Evolutionary conservation across 2,329 filamentous ascomycete genomes (phyloP).

Genomic region (Microsporum canis): DNA sequence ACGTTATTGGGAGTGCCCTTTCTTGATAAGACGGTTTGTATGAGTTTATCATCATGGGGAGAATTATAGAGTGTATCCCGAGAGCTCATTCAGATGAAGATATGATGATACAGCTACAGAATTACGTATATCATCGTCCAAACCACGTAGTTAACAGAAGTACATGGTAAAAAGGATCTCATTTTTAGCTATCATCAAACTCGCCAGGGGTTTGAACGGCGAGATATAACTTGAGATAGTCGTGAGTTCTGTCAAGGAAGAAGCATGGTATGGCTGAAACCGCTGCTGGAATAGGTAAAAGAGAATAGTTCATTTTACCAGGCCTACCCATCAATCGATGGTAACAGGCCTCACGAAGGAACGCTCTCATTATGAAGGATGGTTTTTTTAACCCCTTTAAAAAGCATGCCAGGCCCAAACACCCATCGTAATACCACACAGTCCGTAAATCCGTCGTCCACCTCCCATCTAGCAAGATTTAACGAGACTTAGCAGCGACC

Average conservation of each 20-base stretch:
- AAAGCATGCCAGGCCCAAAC: conserved; percentile 5
- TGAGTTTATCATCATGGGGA: neutral
- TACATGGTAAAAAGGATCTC: conserved; percentile 4
- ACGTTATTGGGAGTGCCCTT: neutral
- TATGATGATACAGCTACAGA: neutral
- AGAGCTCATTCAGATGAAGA: neutral
- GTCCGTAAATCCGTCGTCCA: neutral
- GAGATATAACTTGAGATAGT: neutral
- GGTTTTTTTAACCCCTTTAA: conserved; percentile 2
- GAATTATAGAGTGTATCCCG: neutral
- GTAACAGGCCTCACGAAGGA: neutral
- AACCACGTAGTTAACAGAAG: neutral
- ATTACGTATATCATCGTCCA: neutral
- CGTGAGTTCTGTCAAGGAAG: neutral
- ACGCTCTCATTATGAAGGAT: conserved; percentile 3
- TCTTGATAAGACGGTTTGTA: neutral
- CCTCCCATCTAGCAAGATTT: conserved; percentile 23
- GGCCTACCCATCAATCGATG: conserved; percentile 1
- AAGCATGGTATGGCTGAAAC: neutral
- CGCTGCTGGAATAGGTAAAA: conserved; percentile 4
- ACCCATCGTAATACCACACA: conserved; percentile 1
- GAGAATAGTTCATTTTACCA: conserved; percentile 1
- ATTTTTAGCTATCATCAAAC: conserved; percentile 1
- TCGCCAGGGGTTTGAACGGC: neutral
- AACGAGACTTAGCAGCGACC: conserved; percentile 77